Percentiles rank a stretch among this genome's conserved stretches.
Evolutionary conservation across 2,329 filamentous ascomycete genomes (phyloP).

Genomic region (Chlorencoelia australis): DNA sequence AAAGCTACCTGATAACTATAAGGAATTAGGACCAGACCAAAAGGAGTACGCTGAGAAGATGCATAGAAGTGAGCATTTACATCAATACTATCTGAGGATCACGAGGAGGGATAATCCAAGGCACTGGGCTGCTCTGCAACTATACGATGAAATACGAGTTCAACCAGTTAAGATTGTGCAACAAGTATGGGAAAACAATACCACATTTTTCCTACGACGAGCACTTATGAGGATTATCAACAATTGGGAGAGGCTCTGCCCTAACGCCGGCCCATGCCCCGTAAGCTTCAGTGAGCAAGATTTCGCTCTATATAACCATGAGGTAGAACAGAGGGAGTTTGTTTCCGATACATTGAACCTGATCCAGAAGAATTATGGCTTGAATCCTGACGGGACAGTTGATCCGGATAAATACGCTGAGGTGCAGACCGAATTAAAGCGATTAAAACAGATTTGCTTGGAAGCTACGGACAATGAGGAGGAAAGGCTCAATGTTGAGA

Average conservation of each 20-base stretch:
- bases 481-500: constrained; percentile 2
- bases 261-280: constrained; percentile 1
- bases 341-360: constrained; percentile 4
- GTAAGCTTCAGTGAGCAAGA: too few relatives aligned
- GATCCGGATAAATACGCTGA: constrained; percentile 4
- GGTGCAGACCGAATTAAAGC: constrained; percentile 4
- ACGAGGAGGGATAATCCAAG: constrained; percentile 6
- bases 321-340: constrained; percentile 5
- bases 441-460: constrained; percentile 2
- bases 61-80: constrained; percentile 1
- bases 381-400: constrained; percentile 6
- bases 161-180: constrained; percentile 1
- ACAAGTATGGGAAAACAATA: constrained; percentile 5
- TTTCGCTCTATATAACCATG: not conserved
- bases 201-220: constrained; percentile 9
- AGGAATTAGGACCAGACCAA: constrained; percentile 1
- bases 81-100: constrained; percentile 3
- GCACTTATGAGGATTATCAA: constrained; percentile 6
- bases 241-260: constrained; percentile 5
- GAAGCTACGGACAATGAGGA: constrained; percentile 5
- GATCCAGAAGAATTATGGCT: constrained; percentile 6
- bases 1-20: constrained; percentile 4
- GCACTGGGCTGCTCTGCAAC: constrained; percentile 8
- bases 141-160: constrained; percentile 3
- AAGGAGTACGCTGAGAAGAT: constrained; percentile 4